A percentile compares a stretch with the other conserved stretches of the same genome.
Evolutionary conservation across 2,329 filamentous ascomycete genomes (phyloP).

Genomic region (Byssochlamys sp.): DNA sequence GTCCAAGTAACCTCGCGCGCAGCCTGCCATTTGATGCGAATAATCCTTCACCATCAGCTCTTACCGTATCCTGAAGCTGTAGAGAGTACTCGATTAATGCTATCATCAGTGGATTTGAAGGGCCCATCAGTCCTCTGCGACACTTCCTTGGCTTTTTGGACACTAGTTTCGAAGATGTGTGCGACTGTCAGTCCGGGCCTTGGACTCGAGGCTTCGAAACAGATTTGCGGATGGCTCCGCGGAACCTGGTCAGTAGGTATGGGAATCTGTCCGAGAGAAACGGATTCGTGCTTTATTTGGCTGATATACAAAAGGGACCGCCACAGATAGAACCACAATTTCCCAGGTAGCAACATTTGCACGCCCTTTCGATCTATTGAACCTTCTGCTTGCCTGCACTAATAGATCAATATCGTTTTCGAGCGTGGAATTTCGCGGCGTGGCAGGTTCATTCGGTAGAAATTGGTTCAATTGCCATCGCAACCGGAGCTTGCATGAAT

Average conservation of each 20-base stretch:
- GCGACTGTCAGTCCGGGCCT: slow-evolving; percentile 60
- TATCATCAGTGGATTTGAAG: slow-evolving; percentile 68
- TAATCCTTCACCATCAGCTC: slow-evolving; percentile 57
- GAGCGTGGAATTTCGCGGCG: slow-evolving; percentile 13
- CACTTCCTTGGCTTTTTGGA: slow-evolving; percentile 64
- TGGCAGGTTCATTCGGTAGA: slow-evolving; percentile 21
- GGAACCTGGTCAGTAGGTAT: slow-evolving; percentile 72
- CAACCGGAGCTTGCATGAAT: slow-evolving; percentile 37
- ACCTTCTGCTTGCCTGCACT: slow-evolving; percentile 60
- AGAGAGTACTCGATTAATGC: slow-evolving; percentile 61
- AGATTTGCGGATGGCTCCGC: slow-evolving; percentile 72
- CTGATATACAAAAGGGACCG: slow-evolving; percentile 35
- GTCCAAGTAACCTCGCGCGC: slow-evolving; percentile 63
- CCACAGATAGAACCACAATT: slow-evolving; percentile 57
- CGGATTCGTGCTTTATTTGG: neutral
- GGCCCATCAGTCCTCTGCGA: slow-evolving; percentile 74
- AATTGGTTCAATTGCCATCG: slow-evolving; percentile 34
- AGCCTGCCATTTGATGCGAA: slow-evolving; percentile 62
- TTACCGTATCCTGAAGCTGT: slow-evolving; percentile 58
- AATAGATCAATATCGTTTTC: slow-evolving; percentile 38
- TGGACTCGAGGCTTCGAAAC: slow-evolving; percentile 57
- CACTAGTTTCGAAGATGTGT: slow-evolving; percentile 55
- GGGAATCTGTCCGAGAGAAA: neutral
- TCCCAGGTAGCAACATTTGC: slow-evolving; percentile 55
- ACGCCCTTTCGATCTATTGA: slow-evolving; percentile 56